Base-by-base conservation (phyloP, 352 stramenopile species). In the Detonula confervacea region DNA sequence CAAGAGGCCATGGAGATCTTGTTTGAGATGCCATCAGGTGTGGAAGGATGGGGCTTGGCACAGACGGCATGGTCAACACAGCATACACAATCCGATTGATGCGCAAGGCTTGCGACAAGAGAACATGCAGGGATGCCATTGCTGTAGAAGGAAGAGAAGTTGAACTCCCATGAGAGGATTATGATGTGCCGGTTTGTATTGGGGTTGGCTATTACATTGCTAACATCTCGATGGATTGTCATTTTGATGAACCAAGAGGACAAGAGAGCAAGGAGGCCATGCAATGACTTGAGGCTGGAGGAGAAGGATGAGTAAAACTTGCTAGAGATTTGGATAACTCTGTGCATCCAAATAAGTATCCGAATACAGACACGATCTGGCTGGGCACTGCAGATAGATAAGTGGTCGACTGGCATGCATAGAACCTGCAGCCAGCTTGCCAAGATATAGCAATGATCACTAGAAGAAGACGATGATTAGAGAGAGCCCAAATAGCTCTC, bases 61-160 rank as follows among this genome's bases (percentile, higher is more conserved):
- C 72, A 80, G 35, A 80, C 42, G 3, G 66, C 51, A 24, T 52
- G 62, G 35, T 74, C 27, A 30, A n/a, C n/a, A n/a, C n/a, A n/a
- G n/a, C n/a, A n/a, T n/a, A 51, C 0, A 18, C 22, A 33, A 2
- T 51, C 61, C 30, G 33, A 22, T 22, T 22, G 14, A 65, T 22
- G 22, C 0, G 62, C 18, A 1, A 80, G 61, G 20, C 72, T 51
- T 5, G 49, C 66, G 1, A 85, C 74, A 2, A 87, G 42, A 54
- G 62, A 80, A 22, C 66, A 55, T 39, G 79, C 67, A 11, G 81
- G 64, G 18, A 89, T 80, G 33, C 83, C 83, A 64, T 89, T 87
- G 1, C 83, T 79, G 37, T 35, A 77, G 55, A 89, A 89, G 0
- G 79, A 66, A 39, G 16, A 73, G 27, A 62, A 73, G 60, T 82